These are phyloP conservation scores for Homolaphlyctis polyrhiza DNA, from an alignment of 371 early-diverging fungal genomes.

Conservation along the genomic window DNA sequence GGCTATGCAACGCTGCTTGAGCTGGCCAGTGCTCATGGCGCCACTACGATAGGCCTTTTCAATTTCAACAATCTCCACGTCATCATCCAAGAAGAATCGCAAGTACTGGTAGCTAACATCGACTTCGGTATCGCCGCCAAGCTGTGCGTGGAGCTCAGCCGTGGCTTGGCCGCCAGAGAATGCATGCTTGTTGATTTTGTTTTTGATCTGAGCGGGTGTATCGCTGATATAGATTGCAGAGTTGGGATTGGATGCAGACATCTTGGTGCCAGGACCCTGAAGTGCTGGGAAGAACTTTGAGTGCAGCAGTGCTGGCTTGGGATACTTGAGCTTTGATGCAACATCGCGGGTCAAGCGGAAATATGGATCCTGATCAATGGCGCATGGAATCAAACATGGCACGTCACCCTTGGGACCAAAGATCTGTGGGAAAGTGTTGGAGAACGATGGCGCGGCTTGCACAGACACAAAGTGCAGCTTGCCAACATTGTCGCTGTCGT, in stretches of 20 bases:
- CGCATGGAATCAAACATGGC: conserved; percentile 97
- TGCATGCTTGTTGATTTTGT: conserved; percentile 97
- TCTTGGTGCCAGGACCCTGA: conserved; percentile 96
- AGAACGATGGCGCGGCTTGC: conserved; percentile 94
- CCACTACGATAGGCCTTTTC: conserved; percentile 80
- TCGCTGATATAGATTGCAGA: conserved; percentile 97
- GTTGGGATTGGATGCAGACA: conserved; percentile 91
- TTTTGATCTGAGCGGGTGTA: conserved; percentile 91
- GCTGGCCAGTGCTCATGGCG: conserved; percentile 83
- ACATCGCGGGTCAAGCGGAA: conserved; percentile 99
- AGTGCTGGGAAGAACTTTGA: conserved; percentile 97
- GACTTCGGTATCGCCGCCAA: conserved; percentile 96
- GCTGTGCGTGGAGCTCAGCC: conserved; percentile 80
- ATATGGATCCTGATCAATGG: conserved; percentile 99
- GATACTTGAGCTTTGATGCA: conserved; percentile 88
- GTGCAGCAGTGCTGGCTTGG: conserved; percentile 95
- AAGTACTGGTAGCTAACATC: conserved; percentile 98
- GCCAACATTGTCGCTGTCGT: conserved; percentile 73
- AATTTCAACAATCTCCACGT: conserved; percentile 79
- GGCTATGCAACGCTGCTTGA: conserved; percentile 93
- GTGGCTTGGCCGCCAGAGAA: conserved; percentile 97
- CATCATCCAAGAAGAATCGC: conserved; percentile 96
- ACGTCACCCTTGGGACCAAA: conserved; percentile 87
- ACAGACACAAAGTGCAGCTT: conserved; percentile 88
- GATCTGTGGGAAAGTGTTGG: conserved; percentile 92